A percentile compares a stretch with the other conserved stretches of the same genome.
phyloP scores from a whole-genome alignment of 2,329 filamentous ascomycete species.

The Ceratocystis diversiconidia region DNA sequence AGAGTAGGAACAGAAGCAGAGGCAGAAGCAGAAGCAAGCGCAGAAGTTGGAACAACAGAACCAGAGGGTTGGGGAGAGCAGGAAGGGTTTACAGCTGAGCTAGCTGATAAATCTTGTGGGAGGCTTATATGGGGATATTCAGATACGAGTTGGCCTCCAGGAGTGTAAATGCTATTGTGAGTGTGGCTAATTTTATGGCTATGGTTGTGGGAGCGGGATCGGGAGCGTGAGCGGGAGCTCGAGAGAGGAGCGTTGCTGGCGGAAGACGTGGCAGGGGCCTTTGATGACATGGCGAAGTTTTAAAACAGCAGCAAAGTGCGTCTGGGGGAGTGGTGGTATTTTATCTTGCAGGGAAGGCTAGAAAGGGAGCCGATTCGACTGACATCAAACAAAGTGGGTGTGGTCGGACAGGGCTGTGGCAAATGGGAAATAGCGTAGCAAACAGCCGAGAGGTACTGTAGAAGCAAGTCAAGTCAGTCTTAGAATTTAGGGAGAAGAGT shows the following conservation, averaged over 20 bases:
- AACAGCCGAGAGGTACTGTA: neutral
- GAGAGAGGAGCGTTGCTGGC: neutral
- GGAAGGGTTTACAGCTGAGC: neutral
- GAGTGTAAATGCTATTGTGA: neutral
- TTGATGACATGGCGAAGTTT: neutral
- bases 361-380: neutral
- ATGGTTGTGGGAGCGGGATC: neutral
- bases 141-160: neutral
- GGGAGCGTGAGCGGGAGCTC: conserved; percentile 1
- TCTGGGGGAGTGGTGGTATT: neutral
- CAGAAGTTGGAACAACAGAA: neutral
- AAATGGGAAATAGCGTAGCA: neutral
- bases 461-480: neutral
- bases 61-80: neutral
- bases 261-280: neutral
- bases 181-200: neutral
- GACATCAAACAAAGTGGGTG: neutral
- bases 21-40: neutral
- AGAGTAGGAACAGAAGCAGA: conserved; percentile 12
- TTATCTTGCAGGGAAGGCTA: neutral
- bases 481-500: neutral
- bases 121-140: neutral
- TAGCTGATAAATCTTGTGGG: neutral
- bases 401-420: neutral
- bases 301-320: neutral